A percentile compares a stretch with the other conserved stretches of the same genome.
phyloP scores from a whole-genome alignment of 1,284 basidiomycete genomes.

The Phlebopus sp. region DNA sequence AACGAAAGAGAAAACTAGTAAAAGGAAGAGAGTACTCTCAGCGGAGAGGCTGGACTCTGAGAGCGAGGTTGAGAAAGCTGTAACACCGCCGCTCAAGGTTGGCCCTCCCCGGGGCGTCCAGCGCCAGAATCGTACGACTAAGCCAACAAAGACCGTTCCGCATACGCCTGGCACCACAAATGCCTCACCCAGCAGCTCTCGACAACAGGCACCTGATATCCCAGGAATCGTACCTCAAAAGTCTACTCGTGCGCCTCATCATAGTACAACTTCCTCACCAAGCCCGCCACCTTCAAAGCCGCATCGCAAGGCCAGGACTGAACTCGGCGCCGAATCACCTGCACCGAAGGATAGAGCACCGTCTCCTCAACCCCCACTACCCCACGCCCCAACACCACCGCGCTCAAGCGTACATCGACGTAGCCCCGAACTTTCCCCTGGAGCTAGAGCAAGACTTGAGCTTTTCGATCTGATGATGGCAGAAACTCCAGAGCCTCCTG shows the following conservation, averaged over 20 bases:
- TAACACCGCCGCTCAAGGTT: slow-evolving; percentile 14
- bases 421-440: slow-evolving; percentile 24
- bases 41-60: slow-evolving; percentile 1
- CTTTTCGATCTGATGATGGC: slow-evolving; percentile 27
- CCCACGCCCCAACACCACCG: slow-evolving; percentile 6
- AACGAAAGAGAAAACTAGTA: not conserved
- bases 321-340: no score
- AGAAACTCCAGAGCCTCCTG: not conserved
- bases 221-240: not conserved
- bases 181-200: slow-evolving; percentile 1
- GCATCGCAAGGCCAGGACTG: not conserved
- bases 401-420: not conserved
- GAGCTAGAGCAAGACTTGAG: slow-evolving; percentile 25
- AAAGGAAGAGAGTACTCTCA: not conserved
- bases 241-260: not conserved
- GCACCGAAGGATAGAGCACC: no score
- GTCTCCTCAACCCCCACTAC: not conserved
- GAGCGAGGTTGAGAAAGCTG: not conserved
- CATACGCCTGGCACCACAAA: not conserved
- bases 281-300: not conserved
- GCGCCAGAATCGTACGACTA: slow-evolving; percentile 3
- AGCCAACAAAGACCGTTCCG: not conserved
- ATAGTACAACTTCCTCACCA: not conserved
- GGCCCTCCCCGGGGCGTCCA: slow-evolving; percentile 28
- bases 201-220: not conserved